Percentiles rank a stretch among this genome's conserved stretches.
phyloP scores from a whole-genome alignment of 805 yeast genomes.

The Starmerella stellata region DNA sequence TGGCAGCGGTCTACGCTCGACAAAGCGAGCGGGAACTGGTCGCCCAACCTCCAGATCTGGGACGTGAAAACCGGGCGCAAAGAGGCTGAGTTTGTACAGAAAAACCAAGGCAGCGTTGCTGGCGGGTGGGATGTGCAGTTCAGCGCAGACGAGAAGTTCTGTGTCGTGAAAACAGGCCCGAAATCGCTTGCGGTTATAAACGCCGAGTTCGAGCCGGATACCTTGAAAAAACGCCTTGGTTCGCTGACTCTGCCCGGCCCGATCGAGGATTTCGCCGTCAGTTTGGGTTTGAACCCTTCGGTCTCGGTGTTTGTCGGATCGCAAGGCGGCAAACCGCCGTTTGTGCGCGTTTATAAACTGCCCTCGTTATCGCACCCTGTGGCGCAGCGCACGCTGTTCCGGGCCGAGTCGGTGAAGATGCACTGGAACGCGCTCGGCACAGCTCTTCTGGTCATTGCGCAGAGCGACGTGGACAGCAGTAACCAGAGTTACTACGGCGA shows the following conservation, averaged over 20 bases:
- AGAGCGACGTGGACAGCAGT: conserved; percentile 86
- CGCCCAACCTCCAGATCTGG: conserved; percentile 66
- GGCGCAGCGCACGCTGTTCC: conserved; percentile 75
- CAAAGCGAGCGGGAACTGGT: conserved; percentile 55
- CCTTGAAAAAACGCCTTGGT: conserved; percentile 32
- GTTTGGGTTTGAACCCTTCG: conserved; percentile 80
- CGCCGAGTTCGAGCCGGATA: conserved; percentile 23
- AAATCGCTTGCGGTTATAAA: conserved; percentile 49
- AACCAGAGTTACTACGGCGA: conserved; percentile 95
- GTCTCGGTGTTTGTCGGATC: conserved; percentile 85
- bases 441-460: conserved; percentile 77
- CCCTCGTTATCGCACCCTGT: conserved; percentile 63
- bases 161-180: conserved; percentile 39
- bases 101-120: conserved; percentile 39
- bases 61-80: conserved; percentile 33
- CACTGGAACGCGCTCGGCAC: conserved; percentile 93
- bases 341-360: conserved; percentile 63
- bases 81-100: conserved; percentile 49
- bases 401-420: conserved; percentile 83
- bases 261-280: conserved; percentile 44
- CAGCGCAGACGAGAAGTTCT: conserved; percentile 56
- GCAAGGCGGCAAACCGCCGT: conserved; percentile 72
- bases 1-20: conserved; percentile 76
- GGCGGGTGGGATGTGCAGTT: conserved; percentile 77
- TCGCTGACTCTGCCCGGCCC: conserved; percentile 36